These are phyloP conservation scores for Trypanosoma brucei DNA, from an alignment of 208 protist genomes.

Conservation along the genomic window DNA sequence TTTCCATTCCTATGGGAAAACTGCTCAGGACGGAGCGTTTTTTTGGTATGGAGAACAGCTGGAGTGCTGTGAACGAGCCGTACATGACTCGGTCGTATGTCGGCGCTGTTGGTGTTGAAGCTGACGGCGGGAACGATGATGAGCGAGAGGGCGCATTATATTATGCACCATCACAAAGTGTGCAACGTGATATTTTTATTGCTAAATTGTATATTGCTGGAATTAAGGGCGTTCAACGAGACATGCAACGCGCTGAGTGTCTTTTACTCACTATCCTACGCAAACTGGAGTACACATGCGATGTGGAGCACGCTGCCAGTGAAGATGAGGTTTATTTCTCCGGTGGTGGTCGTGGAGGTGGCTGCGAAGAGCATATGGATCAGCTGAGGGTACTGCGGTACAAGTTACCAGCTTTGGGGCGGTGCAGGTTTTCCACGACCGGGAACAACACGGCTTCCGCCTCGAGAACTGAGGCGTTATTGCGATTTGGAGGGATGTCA, in stretches of 20 bases:
- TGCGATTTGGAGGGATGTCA: conserved; percentile 5
- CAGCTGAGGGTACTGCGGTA: conserved; percentile 23
- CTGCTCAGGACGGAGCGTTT: conserved; percentile 56
- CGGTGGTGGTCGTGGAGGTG: conserved; percentile 13
- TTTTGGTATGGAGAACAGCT: conserved; percentile 43
- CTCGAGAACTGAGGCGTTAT: not conserved
- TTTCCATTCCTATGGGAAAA: conserved; percentile 12
- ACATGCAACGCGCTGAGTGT: conserved; percentile 53
- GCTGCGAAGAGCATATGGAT: conserved; percentile 42
- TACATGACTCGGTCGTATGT: conserved; percentile 32
- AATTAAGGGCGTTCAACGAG: conserved; percentile 33
- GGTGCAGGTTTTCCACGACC: conserved; percentile 6
- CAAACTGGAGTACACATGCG: conserved; percentile 65
- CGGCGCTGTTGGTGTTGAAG: conserved; percentile 26
- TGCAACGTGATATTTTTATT: conserved; percentile 20
- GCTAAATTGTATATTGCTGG: conserved; percentile 48
- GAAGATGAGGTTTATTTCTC: conserved; percentile 14
- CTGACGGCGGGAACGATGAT: conserved; percentile 20
- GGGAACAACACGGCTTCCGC: not conserved
- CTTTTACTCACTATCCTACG: conserved; percentile 60
- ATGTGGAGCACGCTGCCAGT: conserved; percentile 29
- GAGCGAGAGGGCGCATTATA: conserved; percentile 8
- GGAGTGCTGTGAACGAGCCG: conserved; percentile 42
- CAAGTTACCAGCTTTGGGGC: conserved; percentile 11
- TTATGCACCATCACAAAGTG: not conserved